Base-by-base conservation (phyloP, 225 moss, liverwort and hornwort species). In the Neckera pumila region DNA sequence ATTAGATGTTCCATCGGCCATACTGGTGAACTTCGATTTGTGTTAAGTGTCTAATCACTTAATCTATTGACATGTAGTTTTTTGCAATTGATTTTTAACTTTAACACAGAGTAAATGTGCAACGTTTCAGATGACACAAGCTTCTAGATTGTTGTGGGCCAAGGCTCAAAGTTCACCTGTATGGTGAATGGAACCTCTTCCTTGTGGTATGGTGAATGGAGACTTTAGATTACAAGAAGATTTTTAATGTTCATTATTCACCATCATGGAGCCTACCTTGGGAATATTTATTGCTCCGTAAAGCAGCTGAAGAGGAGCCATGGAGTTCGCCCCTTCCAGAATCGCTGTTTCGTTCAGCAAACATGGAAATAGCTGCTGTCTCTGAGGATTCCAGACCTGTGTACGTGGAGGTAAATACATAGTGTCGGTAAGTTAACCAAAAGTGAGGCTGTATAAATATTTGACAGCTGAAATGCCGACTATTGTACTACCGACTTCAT, bases 321-420 rank as follows among this genome's bases (percentile, higher is more conserved):
- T 64, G 64, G 53, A 69, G 56, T 31, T 90, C 89, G 60, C 87
- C 69, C 79, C 86, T 84, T 88, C 42, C 84, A 76, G 78, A 84
- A 73, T 90, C 91, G 88, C 62, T 57, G 67, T 40, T 75, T 47
- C 86, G 82, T 76, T 86, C 89, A 53, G 20, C 38, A 26, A 78
- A 76, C 66, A n/a, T 51, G 31, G 87, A 80, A 83, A 79, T 40
- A 54, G 56, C 62, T 80, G 26, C 79, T 76, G 78, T 36, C 64
- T 89, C 90, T 56, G 90, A 89, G 54, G 87, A 81, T 82, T 76
- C 84, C 76, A 90, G 38, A 79, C 89, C 93, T 93, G 89, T 43
- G 71, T 86, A 40, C 15, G 38, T 57, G 64, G 84, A 83, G 64
- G 16, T 51, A 28, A 77, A 60, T 18, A 23, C 14, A 47, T 8